Percentiles rank a stretch among this genome's conserved stretches.
These are phyloP conservation scores for Fusarium sublunatum DNA, from an alignment of 2,329 filamentous ascomycete species.

Conservation along the genomic window DNA sequence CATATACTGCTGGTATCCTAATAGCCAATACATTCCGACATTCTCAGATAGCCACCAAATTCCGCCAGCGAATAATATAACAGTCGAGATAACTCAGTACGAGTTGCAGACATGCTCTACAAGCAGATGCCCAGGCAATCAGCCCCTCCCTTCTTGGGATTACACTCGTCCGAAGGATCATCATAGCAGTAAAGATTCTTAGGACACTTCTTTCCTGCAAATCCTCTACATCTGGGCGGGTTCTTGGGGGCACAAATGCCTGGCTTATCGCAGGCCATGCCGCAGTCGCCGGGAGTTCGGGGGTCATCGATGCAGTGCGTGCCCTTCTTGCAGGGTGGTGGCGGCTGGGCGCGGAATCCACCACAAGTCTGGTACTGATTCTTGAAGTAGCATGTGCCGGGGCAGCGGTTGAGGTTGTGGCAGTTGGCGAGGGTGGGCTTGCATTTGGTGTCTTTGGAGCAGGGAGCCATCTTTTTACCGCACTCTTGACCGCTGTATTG, in stretches of 20 bases:
- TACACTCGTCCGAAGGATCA: slow-evolving; percentile 42
- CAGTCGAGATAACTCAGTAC: neutral
- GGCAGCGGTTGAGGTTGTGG: slow-evolving; percentile 45
- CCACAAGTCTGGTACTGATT: slow-evolving; percentile 51
- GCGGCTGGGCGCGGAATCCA: slow-evolving; percentile 43
- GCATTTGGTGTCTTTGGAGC: slow-evolving; percentile 44
- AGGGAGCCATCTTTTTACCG: slow-evolving; percentile 48
- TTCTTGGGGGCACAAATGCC: slow-evolving; percentile 50
- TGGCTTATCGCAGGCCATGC: slow-evolving; percentile 51
- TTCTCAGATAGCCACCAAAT: neutral
- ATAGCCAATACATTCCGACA: no score
- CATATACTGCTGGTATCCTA: neutral
- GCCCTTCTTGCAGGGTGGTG: slow-evolving; percentile 40
- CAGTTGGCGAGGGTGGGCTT: slow-evolving; percentile 40
- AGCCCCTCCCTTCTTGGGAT: slow-evolving; percentile 44
- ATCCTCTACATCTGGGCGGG: slow-evolving; percentile 41
- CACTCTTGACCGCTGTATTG: slow-evolving; percentile 36
- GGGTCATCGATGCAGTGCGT: slow-evolving; percentile 51
- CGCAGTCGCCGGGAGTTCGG: slow-evolving; percentile 45
- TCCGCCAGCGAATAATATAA: neutral
- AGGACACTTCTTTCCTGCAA: slow-evolving; percentile 45
- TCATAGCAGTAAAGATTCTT: slow-evolving; percentile 48
- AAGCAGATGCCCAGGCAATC: slow-evolving; percentile 51
- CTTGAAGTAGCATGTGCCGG: slow-evolving; percentile 46
- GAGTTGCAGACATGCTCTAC: slow-evolving; percentile 8